phyloP scores from a whole-genome alignment of 2,329 filamentous ascomycete species.

The Orbilia javanica region DNA sequence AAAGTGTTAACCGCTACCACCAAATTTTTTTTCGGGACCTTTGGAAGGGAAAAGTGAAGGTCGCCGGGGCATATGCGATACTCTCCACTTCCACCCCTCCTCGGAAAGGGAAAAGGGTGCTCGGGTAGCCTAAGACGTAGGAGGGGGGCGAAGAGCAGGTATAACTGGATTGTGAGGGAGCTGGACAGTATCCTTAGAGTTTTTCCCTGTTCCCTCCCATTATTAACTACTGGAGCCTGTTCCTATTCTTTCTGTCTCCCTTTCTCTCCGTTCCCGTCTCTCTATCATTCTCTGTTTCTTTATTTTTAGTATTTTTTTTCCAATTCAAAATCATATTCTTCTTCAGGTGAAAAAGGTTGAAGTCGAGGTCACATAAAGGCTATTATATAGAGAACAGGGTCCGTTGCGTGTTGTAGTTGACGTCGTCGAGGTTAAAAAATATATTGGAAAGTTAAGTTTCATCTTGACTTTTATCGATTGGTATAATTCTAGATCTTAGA shows the following conservation, averaged over 20 bases:
- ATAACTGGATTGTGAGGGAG: conserved; percentile 17
- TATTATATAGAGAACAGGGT: not conserved
- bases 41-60: conserved; percentile 50
- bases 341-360: not conserved
- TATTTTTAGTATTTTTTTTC: not conserved
- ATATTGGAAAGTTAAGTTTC: not conserved
- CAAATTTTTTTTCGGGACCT: conserved; percentile 16
- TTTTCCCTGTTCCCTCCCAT: conserved; percentile 9
- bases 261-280: not conserved
- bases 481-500: not conserved
- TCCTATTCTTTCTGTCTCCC: not conserved
- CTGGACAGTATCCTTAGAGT: not conserved
- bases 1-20: conserved; percentile 9
- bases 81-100: conserved; percentile 35
- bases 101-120: conserved; percentile 42
- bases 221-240: not conserved
- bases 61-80: conserved; percentile 26
- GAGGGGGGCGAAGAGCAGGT: conserved; percentile 2
- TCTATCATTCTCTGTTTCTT: not conserved
- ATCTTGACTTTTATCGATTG: not conserved
- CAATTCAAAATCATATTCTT: not conserved
- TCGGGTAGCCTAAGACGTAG: conserved; percentile 46
- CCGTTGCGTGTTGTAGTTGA: conserved; percentile 5
- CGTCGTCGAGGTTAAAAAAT: not conserved
- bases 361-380: not conserved